phyloP scores from a whole-genome alignment of 169 alveolate species.

The Plasmodium yoelii region DNA sequence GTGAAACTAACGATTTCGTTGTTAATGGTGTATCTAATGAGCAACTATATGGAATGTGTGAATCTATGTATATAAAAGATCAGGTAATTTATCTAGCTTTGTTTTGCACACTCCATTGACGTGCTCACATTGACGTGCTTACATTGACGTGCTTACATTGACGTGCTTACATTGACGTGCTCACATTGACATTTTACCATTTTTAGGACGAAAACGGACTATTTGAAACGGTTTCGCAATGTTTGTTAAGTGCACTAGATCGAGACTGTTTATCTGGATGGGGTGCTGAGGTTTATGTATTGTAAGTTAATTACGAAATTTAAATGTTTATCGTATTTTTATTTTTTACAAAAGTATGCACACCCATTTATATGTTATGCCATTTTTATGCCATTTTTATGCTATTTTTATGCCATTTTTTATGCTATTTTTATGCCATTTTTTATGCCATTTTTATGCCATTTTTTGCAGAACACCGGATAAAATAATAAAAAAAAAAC shows the following conservation, averaged over 20 bases:
- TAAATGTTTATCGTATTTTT: too few relatives aligned
- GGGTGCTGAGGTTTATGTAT: conserved; percentile 95
- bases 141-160: too few relatives aligned
- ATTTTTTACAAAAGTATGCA: too few relatives aligned
- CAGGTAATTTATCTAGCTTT: conserved; percentile 81
- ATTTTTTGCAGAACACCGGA: conserved; percentile 87
- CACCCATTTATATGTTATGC: too few relatives aligned
- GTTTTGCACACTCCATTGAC: too few relatives aligned
- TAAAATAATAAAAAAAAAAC: conserved; percentile 86
- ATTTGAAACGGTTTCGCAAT: conserved; percentile 95
- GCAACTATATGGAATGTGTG: conserved; percentile 97
- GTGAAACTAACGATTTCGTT: conserved; percentile 92
- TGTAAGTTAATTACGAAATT: conserved; percentile 75
- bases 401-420: too few relatives aligned
- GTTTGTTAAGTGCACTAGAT: conserved; percentile 95
- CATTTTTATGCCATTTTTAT: too few relatives aligned
- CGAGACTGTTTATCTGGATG: conserved; percentile 98
- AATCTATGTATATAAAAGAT: conserved; percentile 94
- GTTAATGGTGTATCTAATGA: conserved; percentile 96
- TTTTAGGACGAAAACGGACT: conserved; percentile 90
- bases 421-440: too few relatives aligned
- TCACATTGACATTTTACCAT: too few relatives aligned
- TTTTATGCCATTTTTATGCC: too few relatives aligned
- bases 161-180: too few relatives aligned
- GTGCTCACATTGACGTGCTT: too few relatives aligned